These are phyloP conservation scores for Pestalotiopsis fici DNA, from an alignment of 2,329 filamentous ascomycete species.

Conservation along the genomic window DNA sequence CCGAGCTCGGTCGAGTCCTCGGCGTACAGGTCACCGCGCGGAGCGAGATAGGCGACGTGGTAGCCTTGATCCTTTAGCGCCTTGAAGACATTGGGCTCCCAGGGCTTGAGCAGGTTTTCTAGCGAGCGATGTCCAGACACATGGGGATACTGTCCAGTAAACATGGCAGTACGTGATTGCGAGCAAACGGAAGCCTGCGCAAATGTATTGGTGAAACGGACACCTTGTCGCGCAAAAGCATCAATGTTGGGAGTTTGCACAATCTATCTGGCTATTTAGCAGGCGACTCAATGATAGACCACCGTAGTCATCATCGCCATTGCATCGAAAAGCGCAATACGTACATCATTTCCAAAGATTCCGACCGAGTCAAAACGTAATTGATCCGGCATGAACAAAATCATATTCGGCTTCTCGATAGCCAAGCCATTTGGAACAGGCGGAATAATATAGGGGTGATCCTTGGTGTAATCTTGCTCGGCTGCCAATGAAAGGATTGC, in stretches of 20 bases:
- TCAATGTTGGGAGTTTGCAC: conserved; percentile 43
- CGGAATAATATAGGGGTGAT: neutral
- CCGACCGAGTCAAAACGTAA: conserved; percentile 44
- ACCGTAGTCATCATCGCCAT: neutral
- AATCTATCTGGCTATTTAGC: conserved; percentile 15
- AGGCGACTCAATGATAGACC: neutral
- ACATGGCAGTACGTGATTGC: conserved; percentile 47
- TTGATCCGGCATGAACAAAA: conserved; percentile 51
- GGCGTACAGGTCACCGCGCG: conserved; percentile 42
- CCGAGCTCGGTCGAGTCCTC: conserved; percentile 43
- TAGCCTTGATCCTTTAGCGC: conserved; percentile 44
- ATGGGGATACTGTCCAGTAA: conserved; percentile 47
- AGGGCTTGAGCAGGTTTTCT: conserved; percentile 48
- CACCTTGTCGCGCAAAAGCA: conserved; percentile 36
- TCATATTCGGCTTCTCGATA: conserved; percentile 28
- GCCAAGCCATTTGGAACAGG: neutral
- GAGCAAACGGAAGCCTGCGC: conserved; percentile 46
- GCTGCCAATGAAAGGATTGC: neutral
- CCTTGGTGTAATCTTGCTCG: neutral
- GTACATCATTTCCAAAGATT: neutral
- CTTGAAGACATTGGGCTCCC: conserved; percentile 48
- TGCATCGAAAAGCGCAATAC: neutral
- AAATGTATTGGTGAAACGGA: conserved; percentile 46
- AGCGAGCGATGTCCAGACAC: conserved; percentile 46
- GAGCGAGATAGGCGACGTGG: conserved; percentile 46